Evolutionary conservation across 2,329 filamentous ascomycete genomes (phyloP).

Genomic region (Fusarium incarnatum): DNA sequence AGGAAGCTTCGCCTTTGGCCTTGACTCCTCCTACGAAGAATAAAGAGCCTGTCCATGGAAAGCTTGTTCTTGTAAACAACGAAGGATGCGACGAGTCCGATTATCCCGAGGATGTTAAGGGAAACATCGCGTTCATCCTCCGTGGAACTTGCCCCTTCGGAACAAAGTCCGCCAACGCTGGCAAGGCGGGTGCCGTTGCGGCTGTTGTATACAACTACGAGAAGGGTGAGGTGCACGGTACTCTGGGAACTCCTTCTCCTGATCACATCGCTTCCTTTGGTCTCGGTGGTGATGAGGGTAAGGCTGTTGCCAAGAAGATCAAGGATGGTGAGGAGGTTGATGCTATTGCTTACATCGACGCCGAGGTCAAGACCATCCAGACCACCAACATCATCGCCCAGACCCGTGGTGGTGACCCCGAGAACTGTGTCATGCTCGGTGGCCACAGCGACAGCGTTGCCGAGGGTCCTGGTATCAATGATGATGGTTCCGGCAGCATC

Average conservation of each 20-base stretch:
- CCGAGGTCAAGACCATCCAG: constrained; percentile 63
- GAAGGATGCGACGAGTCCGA: constrained; percentile 73
- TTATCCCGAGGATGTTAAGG: constrained; percentile 68
- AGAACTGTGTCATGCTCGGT: constrained; percentile 75
- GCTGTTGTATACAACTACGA: constrained; percentile 82
- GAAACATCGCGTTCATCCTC: constrained; percentile 76
- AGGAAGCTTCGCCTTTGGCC: constrained; percentile 67
- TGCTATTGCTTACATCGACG: constrained; percentile 69
- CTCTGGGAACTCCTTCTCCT: constrained; percentile 70
- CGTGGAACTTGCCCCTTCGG: constrained; percentile 80
- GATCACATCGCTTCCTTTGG: constrained; percentile 77
- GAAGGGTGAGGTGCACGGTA: constrained; percentile 71
- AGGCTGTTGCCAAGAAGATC: constrained; percentile 66
- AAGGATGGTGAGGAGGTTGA: constrained; percentile 62
- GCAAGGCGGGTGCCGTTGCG: constrained; percentile 75
- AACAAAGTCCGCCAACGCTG: constrained; percentile 75
- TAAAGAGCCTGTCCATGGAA: constrained; percentile 68
- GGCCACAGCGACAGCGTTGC: constrained; percentile 72
- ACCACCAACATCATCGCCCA: constrained; percentile 73
- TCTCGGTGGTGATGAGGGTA: constrained; percentile 69
- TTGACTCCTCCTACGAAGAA: constrained; percentile 74
- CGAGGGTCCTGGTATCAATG: constrained; percentile 79
- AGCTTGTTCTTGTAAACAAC: constrained; percentile 70
- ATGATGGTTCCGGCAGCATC: constrained; percentile 77
- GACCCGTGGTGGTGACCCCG: constrained; percentile 67